These are phyloP conservation scores for Ophiostoma piceae DNA, from an alignment of 2,329 filamentous ascomycete genomes.

Conservation along the genomic window DNA sequence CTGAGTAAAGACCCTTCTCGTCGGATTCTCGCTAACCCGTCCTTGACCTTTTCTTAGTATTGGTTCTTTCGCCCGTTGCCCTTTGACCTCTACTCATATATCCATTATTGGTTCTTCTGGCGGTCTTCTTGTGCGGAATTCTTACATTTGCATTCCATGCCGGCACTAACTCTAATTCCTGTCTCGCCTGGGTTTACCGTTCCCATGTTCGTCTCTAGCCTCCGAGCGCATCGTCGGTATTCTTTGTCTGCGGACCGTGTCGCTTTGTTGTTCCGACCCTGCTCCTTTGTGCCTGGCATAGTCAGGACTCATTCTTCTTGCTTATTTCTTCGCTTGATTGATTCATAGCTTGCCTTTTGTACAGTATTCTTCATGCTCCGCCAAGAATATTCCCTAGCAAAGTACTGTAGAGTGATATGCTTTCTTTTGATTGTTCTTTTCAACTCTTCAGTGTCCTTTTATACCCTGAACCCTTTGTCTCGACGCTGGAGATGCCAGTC, in stretches of 20 bases:
- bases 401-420: neutral
- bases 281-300: neutral
- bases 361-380: too few species aligned
- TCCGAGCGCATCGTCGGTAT: neutral
- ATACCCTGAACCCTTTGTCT: neutral
- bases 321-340: neutral
- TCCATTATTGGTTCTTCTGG: neutral
- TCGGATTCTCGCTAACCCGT: neutral
- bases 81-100: constrained; percentile 2
- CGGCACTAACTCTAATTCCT: neutral
- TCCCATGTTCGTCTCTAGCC: neutral
- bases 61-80: neutral
- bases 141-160: neutral
- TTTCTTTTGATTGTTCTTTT: neutral
- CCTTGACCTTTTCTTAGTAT: neutral
- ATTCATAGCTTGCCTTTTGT: neutral
- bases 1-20: neutral
- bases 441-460: neutral
- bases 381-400: neutral
- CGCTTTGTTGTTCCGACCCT: neutral
- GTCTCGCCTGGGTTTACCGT: neutral
- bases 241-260: neutral
- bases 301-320: neutral
- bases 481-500: neutral
- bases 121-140: constrained; percentile 8